A percentile compares a stretch with the other conserved stretches of the same genome.
Conservation (phyloP, 2,329 filamentous ascomycete genomes). For the Cordyceps fumosorosea region DNA sequence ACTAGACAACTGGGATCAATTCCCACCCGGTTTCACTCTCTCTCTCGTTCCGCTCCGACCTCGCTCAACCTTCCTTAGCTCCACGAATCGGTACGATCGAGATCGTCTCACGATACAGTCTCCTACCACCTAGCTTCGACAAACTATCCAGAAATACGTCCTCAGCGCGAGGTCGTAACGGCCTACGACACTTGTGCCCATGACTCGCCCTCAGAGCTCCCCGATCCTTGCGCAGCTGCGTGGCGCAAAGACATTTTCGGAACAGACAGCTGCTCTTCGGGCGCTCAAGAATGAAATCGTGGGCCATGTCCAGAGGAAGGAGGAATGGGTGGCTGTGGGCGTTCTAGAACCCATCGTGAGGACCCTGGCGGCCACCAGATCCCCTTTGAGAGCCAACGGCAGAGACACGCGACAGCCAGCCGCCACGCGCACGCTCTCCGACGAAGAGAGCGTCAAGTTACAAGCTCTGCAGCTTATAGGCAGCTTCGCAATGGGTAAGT, state of each 20-base stretch:
- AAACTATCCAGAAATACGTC: neutral
- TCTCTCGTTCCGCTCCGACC: neutral
- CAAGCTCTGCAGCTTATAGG: conserved; percentile 81
- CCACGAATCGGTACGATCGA: neutral
- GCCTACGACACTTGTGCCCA: conserved; percentile 23
- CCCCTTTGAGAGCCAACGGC: conserved; percentile 29
- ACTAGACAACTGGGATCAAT: neutral
- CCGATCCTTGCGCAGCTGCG: conserved; percentile 52
- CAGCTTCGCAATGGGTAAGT: conserved; percentile 74
- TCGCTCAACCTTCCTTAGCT: neutral
- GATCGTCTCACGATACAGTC: no score
- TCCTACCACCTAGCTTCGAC: neutral
- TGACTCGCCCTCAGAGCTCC: conserved; percentile 48
- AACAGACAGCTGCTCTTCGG: conserved; percentile 57
- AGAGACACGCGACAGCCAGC: conserved; percentile 31
- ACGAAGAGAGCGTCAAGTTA: conserved; percentile 62
- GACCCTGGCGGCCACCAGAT: conserved; percentile 34
- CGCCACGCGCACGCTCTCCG: conserved; percentile 37
- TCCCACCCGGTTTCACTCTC: neutral
- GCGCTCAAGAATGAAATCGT: conserved; percentile 83
- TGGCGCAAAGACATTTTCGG: conserved; percentile 42
- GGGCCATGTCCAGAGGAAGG: conserved; percentile 82
- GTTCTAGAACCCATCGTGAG: conserved; percentile 53
- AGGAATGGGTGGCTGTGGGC: conserved; percentile 66
- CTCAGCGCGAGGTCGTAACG: neutral